Evolutionary conservation across 2,329 filamentous ascomycete species (phyloP).

Genomic region (Phoma herbarum): DNA sequence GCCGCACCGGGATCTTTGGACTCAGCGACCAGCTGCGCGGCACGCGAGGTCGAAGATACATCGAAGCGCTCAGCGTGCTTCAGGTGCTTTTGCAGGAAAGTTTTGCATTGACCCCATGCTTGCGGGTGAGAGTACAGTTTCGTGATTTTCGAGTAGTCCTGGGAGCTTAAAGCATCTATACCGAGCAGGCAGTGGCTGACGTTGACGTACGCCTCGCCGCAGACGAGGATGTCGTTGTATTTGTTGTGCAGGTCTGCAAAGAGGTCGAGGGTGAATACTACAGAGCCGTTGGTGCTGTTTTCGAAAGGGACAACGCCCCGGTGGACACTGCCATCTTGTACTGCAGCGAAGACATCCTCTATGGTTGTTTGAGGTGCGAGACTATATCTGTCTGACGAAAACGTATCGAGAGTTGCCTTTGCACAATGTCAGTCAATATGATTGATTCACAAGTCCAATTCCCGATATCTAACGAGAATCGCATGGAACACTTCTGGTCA

Average conservation of each 20-base stretch:
- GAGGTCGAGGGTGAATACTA: constrained; percentile 88
- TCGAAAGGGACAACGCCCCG: constrained; percentile 93
- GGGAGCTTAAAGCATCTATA: neutral
- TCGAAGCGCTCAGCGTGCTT: constrained; percentile 82
- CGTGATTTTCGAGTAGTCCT: constrained; percentile 68
- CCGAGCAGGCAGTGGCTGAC: constrained; percentile 88
- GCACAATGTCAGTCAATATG: constrained; percentile 2
- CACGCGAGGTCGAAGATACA: constrained; percentile 83
- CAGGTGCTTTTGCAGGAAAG: constrained; percentile 75
- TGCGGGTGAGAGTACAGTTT: constrained; percentile 93
- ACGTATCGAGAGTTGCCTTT: constrained; percentile 65
- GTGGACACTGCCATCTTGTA: constrained; percentile 70
- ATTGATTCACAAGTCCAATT: neutral
- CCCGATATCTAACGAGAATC: neutral
- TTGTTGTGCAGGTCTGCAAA: constrained; percentile 75
- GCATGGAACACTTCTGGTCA: neutral
- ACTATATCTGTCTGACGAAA: constrained; percentile 50
- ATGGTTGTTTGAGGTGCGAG: constrained; percentile 58
- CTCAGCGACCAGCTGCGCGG: constrained; percentile 76
- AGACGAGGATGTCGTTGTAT: constrained; percentile 76
- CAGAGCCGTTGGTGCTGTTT: constrained; percentile 93
- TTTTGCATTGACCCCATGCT: constrained; percentile 89
- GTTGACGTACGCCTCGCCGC: constrained; percentile 83
- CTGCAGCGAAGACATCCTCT: constrained; percentile 78
- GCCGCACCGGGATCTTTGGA: constrained; percentile 70